phyloP scores from a whole-genome alignment of 1,284 basidiomycete species.

The Cutaneotrichosporon dermatis region DNA sequence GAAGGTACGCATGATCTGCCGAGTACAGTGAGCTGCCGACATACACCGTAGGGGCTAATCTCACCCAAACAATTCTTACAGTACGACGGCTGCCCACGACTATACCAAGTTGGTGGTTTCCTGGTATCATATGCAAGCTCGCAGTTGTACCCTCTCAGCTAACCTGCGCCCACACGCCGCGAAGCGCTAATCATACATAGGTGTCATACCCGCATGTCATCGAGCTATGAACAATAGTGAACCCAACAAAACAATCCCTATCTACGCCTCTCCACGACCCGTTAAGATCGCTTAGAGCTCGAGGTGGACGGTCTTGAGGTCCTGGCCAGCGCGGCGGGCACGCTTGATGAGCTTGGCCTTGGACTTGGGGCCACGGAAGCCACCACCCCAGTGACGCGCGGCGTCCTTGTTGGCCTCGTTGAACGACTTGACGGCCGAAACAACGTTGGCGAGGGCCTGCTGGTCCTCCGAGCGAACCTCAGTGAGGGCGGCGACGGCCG shows the following conservation, averaged over 20 bases:
- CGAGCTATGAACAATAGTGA: slow-evolving; percentile 2
- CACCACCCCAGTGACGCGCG: slow-evolving; percentile 92
- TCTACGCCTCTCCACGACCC: background rate
- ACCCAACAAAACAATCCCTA: background rate
- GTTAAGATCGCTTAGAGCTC: slow-evolving; percentile 36
- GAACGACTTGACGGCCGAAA: slow-evolving; percentile 83
- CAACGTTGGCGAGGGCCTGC: slow-evolving; percentile 85
- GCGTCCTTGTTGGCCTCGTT: slow-evolving; percentile 89
- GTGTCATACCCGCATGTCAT: slow-evolving; percentile 6
- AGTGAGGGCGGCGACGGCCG: slow-evolving; percentile 83
- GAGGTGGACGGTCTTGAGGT: slow-evolving; percentile 46
- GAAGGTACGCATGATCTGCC: no score
- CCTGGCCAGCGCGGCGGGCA: slow-evolving; percentile 66
- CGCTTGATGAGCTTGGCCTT: slow-evolving; percentile 89
- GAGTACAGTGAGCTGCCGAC: no score
- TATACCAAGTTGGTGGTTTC: no score
- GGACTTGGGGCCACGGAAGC: slow-evolving; percentile 85
- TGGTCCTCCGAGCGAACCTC: slow-evolving; percentile 93
- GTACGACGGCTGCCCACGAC: no score
- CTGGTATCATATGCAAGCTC: no score
- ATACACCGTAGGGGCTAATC: no score
- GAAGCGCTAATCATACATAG: slow-evolving; percentile 3
- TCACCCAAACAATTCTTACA: no score
- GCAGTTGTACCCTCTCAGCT: no score
- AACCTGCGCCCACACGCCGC: no score